phyloP scores from a whole-genome alignment of 257 asterid genomes.

The Phtheirospermum japonicum region DNA sequence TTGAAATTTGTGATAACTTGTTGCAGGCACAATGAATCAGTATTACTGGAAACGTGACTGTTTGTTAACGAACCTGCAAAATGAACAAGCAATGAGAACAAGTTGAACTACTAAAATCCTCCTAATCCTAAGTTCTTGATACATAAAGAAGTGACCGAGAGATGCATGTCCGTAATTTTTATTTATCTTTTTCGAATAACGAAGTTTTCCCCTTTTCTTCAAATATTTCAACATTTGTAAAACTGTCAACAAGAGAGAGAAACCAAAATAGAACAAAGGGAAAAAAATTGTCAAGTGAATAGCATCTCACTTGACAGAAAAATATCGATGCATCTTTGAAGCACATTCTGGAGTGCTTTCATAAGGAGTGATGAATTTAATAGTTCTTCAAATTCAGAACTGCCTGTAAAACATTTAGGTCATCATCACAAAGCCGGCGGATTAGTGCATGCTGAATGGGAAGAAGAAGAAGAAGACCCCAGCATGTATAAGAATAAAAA shows the following conservation, averaged over 20 bases:
- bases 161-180: background rate
- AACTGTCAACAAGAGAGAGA: conserved; percentile 6
- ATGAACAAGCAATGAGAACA: conserved; percentile 22
- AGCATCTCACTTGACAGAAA: too few species aligned
- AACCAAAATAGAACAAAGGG: conserved; percentile 12
- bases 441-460: too few species aligned
- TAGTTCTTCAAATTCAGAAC: conserved; percentile 55
- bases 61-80: conserved; percentile 55
- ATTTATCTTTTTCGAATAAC: too few species aligned
- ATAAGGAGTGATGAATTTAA: too few species aligned
- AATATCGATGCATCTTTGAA: too few species aligned
- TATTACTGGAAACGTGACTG: conserved; percentile 38
- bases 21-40: conserved; percentile 58
- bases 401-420: conserved; percentile 70
- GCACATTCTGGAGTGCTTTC: too few species aligned
- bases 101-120: background rate
- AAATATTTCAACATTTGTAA: conserved; percentile 1
- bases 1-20: too few species aligned
- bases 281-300: too few species aligned
- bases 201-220: conserved; percentile 2
- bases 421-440: conserved; percentile 82
- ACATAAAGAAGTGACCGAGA: conserved; percentile 6
- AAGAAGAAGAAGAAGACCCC: too few species aligned
- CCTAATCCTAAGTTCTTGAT: background rate
- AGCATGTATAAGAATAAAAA: too few species aligned